Percentiles rank a stretch among this genome's conserved stretches.
phyloP scores from a whole-genome alignment of 495 filamentous ascomycete genomes.

The Penicillium robsamsonii region DNA sequence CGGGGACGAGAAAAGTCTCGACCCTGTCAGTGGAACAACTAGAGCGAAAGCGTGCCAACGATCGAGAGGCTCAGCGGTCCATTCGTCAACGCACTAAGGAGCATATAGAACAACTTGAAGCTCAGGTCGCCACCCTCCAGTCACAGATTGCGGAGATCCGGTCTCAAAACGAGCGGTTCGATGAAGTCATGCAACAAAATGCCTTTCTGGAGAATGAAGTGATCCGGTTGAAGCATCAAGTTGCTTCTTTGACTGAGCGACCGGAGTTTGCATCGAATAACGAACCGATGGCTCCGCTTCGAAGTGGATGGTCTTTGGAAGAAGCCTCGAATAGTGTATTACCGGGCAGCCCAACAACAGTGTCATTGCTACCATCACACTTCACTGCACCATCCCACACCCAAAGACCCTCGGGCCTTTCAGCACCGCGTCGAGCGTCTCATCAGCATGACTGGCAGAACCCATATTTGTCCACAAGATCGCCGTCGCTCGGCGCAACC shows the following conservation, averaged over 20 bases:
- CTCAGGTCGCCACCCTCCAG: slow-evolving; percentile 47
- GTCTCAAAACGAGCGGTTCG: slow-evolving; percentile 45
- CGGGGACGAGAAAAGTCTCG: slow-evolving; percentile 58
- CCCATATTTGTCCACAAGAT: slow-evolving; percentile 18
- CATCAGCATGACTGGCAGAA: slow-evolving; percentile 26
- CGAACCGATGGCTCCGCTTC: slow-evolving; percentile 13
- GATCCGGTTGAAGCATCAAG: slow-evolving; percentile 40
- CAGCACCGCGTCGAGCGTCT: slow-evolving; percentile 16
- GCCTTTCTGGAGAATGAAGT: slow-evolving; percentile 55
- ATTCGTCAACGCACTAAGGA: slow-evolving; percentile 60
- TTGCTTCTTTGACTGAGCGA: slow-evolving; percentile 25
- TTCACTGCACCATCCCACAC: slow-evolving; percentile 16
- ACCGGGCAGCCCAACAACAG: slow-evolving; percentile 8
- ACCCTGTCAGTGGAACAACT: slow-evolving; percentile 58
- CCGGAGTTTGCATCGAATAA: slow-evolving; percentile 9
- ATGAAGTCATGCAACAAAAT: slow-evolving; percentile 52
- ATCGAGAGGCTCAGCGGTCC: slow-evolving; percentile 62
- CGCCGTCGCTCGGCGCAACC: slow-evolving; percentile 20
- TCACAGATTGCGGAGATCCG: slow-evolving; percentile 50
- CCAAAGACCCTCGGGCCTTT: slow-evolving; percentile 14
- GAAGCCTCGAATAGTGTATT: slow-evolving; percentile 7
- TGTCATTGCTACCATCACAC: slow-evolving; percentile 15
- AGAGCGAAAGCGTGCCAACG: slow-evolving; percentile 62
- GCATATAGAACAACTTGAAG: slow-evolving; percentile 56
- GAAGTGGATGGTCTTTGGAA: slow-evolving; percentile 15